Conservation (phyloP, 2,329 filamentous ascomycete species). For the Talaromyces piceae region DNA sequence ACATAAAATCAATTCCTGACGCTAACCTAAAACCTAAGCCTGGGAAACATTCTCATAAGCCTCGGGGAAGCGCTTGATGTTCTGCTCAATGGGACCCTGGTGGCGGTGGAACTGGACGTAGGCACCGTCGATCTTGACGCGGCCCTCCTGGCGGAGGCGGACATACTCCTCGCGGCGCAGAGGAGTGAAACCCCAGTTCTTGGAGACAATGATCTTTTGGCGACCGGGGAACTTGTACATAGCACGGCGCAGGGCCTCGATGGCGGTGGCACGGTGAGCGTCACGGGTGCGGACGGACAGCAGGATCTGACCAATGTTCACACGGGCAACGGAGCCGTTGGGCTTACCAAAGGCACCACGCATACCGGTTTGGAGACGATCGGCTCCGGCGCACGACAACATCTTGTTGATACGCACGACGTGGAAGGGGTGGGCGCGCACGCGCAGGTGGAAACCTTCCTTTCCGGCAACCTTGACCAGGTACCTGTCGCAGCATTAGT, state of each 20-base stretch:
- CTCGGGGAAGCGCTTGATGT: conserved; percentile 91
- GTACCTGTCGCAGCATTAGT: conserved; percentile 40
- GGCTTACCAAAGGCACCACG: conserved; percentile 99
- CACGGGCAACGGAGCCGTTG: conserved; percentile 96
- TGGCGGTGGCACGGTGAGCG: conserved; percentile 79
- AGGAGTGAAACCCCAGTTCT: conserved; percentile 99
- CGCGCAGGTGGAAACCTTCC: conserved; percentile 64
- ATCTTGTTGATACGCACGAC: conserved; percentile 99
- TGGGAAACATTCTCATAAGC: conserved; percentile 54
- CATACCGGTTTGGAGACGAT: conserved; percentile 99
- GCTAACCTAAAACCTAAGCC: conserved; percentile 29
- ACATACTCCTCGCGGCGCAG: conserved; percentile 97
- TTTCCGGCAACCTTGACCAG: conserved; percentile 63
- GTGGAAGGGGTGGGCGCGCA: conserved; percentile 96
- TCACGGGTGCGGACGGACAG: conserved; percentile 96
- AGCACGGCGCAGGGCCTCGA: conserved; percentile 97
- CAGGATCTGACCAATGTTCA: conserved; percentile 99
- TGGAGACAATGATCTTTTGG: conserved; percentile 99
- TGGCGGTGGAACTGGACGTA: conserved; percentile 99
- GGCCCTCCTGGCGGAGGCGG: conserved; percentile 86
- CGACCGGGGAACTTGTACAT: conserved; percentile 99
- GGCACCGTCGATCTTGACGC: conserved; percentile 93
- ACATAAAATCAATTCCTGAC: conserved; percentile 11
- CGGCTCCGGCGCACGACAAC: conserved; percentile 99
- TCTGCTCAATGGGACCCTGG: conserved; percentile 75